Evolutionary conservation across 495 filamentous ascomycete species (phyloP).

Genomic region (Clavariopsis aquatica): DNA sequence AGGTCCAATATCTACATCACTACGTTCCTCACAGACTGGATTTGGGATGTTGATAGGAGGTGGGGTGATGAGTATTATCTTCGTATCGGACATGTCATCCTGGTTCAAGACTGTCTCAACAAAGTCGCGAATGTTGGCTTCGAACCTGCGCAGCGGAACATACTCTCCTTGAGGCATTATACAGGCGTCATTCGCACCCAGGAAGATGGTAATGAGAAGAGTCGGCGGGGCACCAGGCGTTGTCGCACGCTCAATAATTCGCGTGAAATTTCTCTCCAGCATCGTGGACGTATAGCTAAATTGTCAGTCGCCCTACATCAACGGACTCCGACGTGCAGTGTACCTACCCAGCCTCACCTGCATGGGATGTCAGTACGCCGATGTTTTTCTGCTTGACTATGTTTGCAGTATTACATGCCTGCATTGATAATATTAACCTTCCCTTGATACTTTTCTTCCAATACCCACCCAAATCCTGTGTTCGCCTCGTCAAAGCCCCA

Average conservation of each 20-base stretch:
- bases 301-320: slow-evolving; percentile 9
- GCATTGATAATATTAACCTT: slow-evolving; percentile 37
- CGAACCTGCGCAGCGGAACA: slow-evolving; percentile 38
- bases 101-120: slow-evolving; percentile 38
- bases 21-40: slow-evolving; percentile 5
- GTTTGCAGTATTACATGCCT: slow-evolving; percentile 18
- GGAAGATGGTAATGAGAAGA: slow-evolving; percentile 41
- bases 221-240: slow-evolving; percentile 21
- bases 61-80: slow-evolving; percentile 42
- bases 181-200: slow-evolving; percentile 44
- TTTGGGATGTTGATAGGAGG: slow-evolving; percentile 40
- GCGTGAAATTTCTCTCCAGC: slow-evolving; percentile 29
- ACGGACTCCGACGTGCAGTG: slow-evolving; percentile 4
- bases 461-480: slow-evolving; percentile 31
- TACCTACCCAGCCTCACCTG: slow-evolving; percentile 37
- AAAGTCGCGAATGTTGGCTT: slow-evolving; percentile 37
- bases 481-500: slow-evolving; percentile 36
- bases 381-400: neutral
- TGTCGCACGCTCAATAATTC: slow-evolving; percentile 25
- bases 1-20: slow-evolving; percentile 15
- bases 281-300: slow-evolving; percentile 32
- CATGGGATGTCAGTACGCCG: slow-evolving; percentile 6
- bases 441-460: slow-evolving; percentile 30
- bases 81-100: slow-evolving; percentile 29
- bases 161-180: slow-evolving; percentile 19